Base-by-base conservation (phyloP, 345 rosid genomes). In the Noccaea bulbosa region DNA sequence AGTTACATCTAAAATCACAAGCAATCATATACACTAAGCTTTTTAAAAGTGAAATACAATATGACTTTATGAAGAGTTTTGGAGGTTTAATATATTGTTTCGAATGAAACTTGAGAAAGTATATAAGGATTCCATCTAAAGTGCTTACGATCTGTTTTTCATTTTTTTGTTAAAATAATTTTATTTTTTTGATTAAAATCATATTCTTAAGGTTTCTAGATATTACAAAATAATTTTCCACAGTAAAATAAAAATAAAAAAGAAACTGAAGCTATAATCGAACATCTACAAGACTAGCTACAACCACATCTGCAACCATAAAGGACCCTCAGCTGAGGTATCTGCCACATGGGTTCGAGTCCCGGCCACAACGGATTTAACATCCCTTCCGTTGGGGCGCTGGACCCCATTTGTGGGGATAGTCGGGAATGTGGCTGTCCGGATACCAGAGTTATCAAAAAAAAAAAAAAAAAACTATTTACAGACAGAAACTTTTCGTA, bases 281-380 rank as follows among this genome's bases (percentile, higher is more conserved):
- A 34, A 24, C 38, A 60, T 60, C 22, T 60, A n/a, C 40, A 62
- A 35, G 41, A 38, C 6, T n/a, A n/a, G n/a, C n/a, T 27, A 27
- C 30, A 27, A 27, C 30, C 30, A 27, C 30, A 27, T 27, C 3
- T 20, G 22, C 22, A 20, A 20, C 22, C n/a, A n/a, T n/a, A n/a
- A n/a, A n/a, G n/a, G n/a, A n/a, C n/a, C n/a, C n/a, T n/a, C n/a
- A n/a, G n/a, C n/a, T n/a, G n/a, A n/a, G n/a, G n/a, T n/a, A n/a
- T n/a, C n/a, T n/a, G n/a, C n/a, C n/a, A n/a, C n/a, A n/a, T n/a
- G n/a, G n/a, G n/a, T n/a, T n/a, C n/a, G n/a, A n/a, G n/a, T n/a
- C n/a, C n/a, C n/a, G n/a, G n/a, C n/a, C n/a, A n/a, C n/a, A n/a
- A n/a, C n/a, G n/a, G n/a, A n/a, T n/a, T n/a, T n/a, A n/a, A n/a